These are phyloP conservation scores for Rhododendron ovatum DNA, from an alignment of 148 eudicot species.

Conservation along the genomic window DNA sequence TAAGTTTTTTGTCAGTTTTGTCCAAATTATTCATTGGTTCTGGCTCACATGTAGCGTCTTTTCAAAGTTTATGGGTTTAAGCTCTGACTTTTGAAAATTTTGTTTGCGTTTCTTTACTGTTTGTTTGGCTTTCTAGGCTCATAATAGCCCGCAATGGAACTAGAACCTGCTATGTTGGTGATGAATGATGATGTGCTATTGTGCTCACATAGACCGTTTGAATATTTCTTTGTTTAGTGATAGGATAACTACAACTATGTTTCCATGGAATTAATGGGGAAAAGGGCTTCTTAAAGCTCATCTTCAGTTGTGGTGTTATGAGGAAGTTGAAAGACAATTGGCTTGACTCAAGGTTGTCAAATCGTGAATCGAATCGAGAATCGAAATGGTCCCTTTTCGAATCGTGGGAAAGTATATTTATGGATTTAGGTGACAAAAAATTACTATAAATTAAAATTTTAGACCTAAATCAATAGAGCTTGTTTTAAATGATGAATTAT, in stretches of 20 bases:
- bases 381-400: neutral
- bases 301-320: neutral
- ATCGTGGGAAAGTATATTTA: neutral
- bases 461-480: too few relatives aligned
- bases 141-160: neutral
- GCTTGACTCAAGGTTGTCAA: neutral
- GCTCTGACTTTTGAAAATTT: neutral
- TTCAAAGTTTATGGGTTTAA: neutral
- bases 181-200: neutral
- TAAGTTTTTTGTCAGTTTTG: neutral
- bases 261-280: neutral
- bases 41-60: neutral
- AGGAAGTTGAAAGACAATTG: neutral
- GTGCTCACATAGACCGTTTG: neutral
- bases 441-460: too few relatives aligned
- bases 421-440: neutral
- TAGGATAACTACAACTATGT: neutral
- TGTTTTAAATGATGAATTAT: too few relatives aligned
- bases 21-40: neutral
- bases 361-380: neutral
- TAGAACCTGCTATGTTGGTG: neutral
- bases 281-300: neutral
- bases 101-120: neutral
- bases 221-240: neutral
- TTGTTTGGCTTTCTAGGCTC: neutral